Percentiles rank a stretch among this genome's conserved stretches.
phyloP scores from a whole-genome alignment of 1,284 basidiomycete genomes.

The Boletus semigastroideus region DNA sequence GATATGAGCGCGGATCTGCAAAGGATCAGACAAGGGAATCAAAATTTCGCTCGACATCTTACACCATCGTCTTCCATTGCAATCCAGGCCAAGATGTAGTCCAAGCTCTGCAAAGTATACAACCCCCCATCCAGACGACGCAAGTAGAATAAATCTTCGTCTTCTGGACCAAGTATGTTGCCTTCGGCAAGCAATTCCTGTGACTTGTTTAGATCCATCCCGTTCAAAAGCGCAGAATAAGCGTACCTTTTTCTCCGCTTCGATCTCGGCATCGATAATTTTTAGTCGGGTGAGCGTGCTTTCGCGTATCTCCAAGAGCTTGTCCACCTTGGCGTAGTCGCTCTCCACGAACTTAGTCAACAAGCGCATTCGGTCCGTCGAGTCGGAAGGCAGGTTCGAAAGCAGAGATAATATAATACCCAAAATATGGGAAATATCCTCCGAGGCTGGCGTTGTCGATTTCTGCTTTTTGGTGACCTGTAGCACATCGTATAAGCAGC shows the following conservation, averaged over 20 bases:
- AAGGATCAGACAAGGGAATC: constrained; percentile 10
- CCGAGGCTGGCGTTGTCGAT: constrained; percentile 60
- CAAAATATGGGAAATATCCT: constrained; percentile 86
- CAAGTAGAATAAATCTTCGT: constrained; percentile 82
- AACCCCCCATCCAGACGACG: constrained; percentile 83
- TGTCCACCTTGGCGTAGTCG: constrained; percentile 91
- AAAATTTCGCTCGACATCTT: constrained; percentile 29
- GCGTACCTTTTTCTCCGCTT: constrained; percentile 62
- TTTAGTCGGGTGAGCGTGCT: constrained; percentile 59
- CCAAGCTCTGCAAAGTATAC: constrained; percentile 86
- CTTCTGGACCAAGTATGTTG: constrained; percentile 58
- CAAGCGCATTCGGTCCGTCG: constrained; percentile 76
- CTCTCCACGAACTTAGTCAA: constrained; percentile 92
- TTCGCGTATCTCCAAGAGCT: constrained; percentile 86
- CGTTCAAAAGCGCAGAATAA: background rate
- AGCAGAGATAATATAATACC: constrained; percentile 88
- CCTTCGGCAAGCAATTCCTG: constrained; percentile 58
- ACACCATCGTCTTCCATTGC: constrained; percentile 99
- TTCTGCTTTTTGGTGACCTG: constrained; percentile 64
- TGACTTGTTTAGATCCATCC: background rate
- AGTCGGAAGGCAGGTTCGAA: constrained; percentile 87
- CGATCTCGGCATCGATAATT: constrained; percentile 62
- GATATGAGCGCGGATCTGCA: constrained; percentile 73
- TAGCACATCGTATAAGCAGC: constrained; percentile 1
- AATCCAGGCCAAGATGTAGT: constrained; percentile 94